These are phyloP conservation scores for Leccinum variicolor DNA, from an alignment of 768 basidiomycete species.

Conservation along the genomic window DNA sequence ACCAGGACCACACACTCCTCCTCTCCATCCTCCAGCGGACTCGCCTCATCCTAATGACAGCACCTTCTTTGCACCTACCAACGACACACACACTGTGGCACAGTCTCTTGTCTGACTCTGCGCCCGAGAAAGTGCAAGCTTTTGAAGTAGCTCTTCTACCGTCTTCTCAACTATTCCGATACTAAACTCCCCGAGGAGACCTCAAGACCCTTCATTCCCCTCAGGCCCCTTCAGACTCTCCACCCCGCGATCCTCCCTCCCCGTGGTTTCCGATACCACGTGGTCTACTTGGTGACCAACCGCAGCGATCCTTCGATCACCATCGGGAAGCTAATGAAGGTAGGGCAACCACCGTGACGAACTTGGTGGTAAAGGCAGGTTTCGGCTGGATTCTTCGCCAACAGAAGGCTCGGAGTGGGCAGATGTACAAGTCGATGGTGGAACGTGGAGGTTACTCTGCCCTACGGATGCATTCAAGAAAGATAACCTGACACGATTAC, in stretches of 20 bases:
- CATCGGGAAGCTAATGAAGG: conserved; percentile 85
- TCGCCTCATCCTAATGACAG: conserved; percentile 82
- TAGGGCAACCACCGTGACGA: conserved; percentile 86
- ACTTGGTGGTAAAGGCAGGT: conserved; percentile 77
- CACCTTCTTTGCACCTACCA: conserved; percentile 94
- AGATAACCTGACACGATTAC: conserved; percentile 74
- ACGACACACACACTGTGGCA: conserved; percentile 61
- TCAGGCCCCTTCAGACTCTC: conserved; percentile 45
- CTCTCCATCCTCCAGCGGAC: conserved; percentile 77
- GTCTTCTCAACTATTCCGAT: conserved; percentile 82
- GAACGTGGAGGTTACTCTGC: conserved; percentile 85
- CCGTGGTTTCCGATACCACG: conserved; percentile 87
- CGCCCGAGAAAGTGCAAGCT: conserved; percentile 80
- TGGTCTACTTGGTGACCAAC: conserved; percentile 74
- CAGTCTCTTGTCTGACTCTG: conserved; percentile 24
- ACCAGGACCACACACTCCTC: conserved; percentile 75
- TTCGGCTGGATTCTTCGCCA: conserved; percentile 79
- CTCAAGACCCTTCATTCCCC: conserved; percentile 69
- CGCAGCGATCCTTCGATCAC: conserved; percentile 91
- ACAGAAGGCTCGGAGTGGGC: conserved; percentile 70
- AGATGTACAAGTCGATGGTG: conserved; percentile 33
- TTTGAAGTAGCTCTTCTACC: conserved; percentile 91
- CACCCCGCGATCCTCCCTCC: conserved; percentile 62
- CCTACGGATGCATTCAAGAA: conserved; percentile 91
- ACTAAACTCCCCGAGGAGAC: conserved; percentile 40